Conservation (phyloP, 352 stramenopile genomes). For the Hyaloperonospora arabidopsidis region DNA sequence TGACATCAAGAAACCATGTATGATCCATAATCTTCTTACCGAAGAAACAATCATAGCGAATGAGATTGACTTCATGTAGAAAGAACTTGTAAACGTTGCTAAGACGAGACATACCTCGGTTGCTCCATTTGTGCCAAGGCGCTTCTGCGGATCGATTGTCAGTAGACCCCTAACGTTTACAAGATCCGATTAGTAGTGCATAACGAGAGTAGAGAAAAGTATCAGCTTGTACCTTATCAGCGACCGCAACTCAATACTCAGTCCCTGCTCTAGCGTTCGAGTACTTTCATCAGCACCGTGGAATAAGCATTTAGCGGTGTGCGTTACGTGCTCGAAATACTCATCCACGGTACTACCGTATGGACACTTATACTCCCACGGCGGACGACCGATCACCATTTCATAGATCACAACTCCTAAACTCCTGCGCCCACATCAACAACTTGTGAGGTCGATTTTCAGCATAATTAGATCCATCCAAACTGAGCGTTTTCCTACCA, state of each 20-base stretch:
- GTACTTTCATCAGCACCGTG: background rate
- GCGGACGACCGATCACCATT: conserved; percentile 52
- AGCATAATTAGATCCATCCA: background rate
- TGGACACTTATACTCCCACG: conserved; percentile 60
- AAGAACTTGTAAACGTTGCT: background rate
- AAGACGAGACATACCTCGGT: conserved; percentile 18
- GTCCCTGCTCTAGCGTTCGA: background rate
- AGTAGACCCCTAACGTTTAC: conserved; percentile 18
- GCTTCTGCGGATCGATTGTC: conserved; percentile 28
- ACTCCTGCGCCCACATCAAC: conserved; percentile 30
- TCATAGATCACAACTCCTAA: conserved; percentile 70
- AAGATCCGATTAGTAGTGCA: background rate
- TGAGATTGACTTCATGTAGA: background rate
- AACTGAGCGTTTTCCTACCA: conserved; percentile 34
- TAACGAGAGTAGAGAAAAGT: background rate
- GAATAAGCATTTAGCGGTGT: conserved; percentile 7
- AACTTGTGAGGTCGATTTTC: background rate
- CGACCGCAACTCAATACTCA: conserved; percentile 21
- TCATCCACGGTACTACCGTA: conserved; percentile 13
- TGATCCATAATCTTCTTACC: conserved; percentile 45
- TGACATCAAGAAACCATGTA: conserved; percentile 48
- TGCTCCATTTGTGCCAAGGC: conserved; percentile 36
- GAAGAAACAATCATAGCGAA: background rate
- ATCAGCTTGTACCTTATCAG: conserved; percentile 24
- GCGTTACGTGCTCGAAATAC: conserved; percentile 33